A percentile compares a stretch with the other conserved stretches of the same genome.
These are phyloP conservation scores for Claviceps humidiphila DNA, from an alignment of 2,329 filamentous ascomycete genomes.

Conservation along the genomic window DNA sequence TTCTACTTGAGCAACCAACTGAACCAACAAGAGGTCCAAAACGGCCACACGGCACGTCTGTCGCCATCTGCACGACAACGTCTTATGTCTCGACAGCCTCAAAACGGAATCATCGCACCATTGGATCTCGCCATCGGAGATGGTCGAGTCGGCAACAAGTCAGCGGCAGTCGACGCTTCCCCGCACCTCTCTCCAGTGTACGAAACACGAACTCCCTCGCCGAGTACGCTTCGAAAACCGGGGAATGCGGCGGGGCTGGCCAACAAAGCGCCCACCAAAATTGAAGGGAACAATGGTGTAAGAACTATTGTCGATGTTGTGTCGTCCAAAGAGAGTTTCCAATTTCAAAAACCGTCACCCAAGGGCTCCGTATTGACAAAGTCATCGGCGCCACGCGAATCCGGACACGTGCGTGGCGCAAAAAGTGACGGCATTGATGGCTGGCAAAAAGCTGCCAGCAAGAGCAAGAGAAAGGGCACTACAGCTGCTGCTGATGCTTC, in stretches of 20 bases:
- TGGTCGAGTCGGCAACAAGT: conserved; percentile 21
- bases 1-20: conserved; percentile 15
- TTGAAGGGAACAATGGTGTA: background rate
- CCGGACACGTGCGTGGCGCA: conserved; percentile 38
- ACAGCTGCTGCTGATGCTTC: conserved; percentile 30
- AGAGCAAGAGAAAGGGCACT: conserved; percentile 36
- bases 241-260: conserved; percentile 7
- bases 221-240: conserved; percentile 43
- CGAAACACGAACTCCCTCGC: conserved; percentile 59
- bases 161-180: conserved; percentile 26
- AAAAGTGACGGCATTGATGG: conserved; percentile 41
- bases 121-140: conserved; percentile 41
- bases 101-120: conserved; percentile 38
- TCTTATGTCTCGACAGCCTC: conserved; percentile 26
- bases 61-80: conserved; percentile 24
- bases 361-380: conserved; percentile 13
- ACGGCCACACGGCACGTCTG: conserved; percentile 16
- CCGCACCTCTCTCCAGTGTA: conserved; percentile 57
- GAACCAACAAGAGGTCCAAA: conserved; percentile 18
- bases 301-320: background rate
- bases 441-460: conserved; percentile 48
- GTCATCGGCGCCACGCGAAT: conserved; percentile 30
- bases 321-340: conserved; percentile 1
- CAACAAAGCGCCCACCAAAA: conserved; percentile 11
- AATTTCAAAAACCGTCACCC: conserved; percentile 11